Evolutionary conservation across 2,329 filamentous ascomycete species (phyloP).

Genomic region (Juglanconis oblonga): DNA sequence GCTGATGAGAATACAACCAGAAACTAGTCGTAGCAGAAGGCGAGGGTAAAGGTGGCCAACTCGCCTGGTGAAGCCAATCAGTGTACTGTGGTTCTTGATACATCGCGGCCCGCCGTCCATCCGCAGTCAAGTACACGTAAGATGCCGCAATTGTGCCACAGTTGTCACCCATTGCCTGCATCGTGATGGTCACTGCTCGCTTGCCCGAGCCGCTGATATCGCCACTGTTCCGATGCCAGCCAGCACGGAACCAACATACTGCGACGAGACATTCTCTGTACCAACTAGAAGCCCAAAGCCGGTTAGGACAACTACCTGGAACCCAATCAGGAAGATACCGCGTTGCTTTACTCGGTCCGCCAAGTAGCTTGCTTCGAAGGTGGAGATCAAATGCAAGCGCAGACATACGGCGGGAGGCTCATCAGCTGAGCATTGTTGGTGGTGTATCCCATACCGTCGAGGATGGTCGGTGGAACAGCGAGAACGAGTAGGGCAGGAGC

Average conservation of each 20-base stretch:
- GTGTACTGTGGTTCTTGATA: conserved; percentile 21
- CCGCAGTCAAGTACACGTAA: conserved; percentile 21
- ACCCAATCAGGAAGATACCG: conserved; percentile 40
- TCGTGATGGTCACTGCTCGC: conserved; percentile 14
- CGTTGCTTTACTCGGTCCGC: conserved; percentile 26
- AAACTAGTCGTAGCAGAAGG: too few species aligned
- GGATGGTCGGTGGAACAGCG: conserved; percentile 61
- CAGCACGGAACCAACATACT: conserved; percentile 48
- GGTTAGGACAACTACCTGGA: conserved; percentile 43
- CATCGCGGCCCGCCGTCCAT: conserved; percentile 22
- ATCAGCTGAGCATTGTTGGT: conserved; percentile 57
- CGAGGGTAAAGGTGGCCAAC: background rate
- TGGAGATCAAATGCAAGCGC: conserved; percentile 52
- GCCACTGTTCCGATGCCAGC: conserved; percentile 54
- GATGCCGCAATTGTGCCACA: conserved; percentile 23
- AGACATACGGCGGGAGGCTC: conserved; percentile 60
- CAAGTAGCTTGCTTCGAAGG: conserved; percentile 45
- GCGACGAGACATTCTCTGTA: conserved; percentile 35
- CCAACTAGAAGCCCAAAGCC: conserved; percentile 40
- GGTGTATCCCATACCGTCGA: conserved; percentile 49
- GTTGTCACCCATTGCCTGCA: conserved; percentile 24
- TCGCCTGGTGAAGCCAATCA: conserved; percentile 21
- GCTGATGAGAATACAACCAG: background rate
- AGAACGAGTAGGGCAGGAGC: conserved; percentile 57
- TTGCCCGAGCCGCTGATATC: conserved; percentile 47